phyloP scores from a whole-genome alignment of 768 basidiomycete species.

The Russula earlei region DNA sequence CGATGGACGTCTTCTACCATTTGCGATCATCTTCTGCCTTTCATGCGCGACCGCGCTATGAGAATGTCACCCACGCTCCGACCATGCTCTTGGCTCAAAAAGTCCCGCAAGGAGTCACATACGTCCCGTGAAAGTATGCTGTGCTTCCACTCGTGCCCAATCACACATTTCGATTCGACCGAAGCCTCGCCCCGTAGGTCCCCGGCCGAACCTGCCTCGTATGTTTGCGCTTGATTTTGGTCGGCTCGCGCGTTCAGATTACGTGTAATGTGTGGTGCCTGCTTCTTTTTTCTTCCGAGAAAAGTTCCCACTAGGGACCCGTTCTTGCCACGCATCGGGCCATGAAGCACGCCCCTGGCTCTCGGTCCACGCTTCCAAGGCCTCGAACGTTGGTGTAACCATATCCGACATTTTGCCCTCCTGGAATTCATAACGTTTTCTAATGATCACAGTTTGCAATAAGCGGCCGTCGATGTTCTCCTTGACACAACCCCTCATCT shows the following conservation, averaged over 20 bases:
- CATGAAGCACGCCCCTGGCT: slow-evolving; percentile 12
- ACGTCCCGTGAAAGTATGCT: not conserved
- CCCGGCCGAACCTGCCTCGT: not conserved
- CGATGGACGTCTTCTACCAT: not conserved
- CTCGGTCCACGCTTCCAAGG: slow-evolving; percentile 17
- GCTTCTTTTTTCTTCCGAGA: slow-evolving; percentile 5
- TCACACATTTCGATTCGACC: not conserved
- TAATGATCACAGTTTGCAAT: slow-evolving; percentile 15
- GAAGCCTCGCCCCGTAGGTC: not conserved
- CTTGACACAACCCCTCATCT: slow-evolving; percentile 5
- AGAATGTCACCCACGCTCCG: not conserved
- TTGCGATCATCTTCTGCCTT: not conserved
- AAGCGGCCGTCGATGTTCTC: not conserved
- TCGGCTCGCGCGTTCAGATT: slow-evolving; percentile 6
- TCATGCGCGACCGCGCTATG: not conserved
- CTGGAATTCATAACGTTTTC: slow-evolving; percentile 12
- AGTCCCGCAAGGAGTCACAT: not conserved
- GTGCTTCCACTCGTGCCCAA: slow-evolving; percentile 4
- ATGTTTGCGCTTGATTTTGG: not conserved
- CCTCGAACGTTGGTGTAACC: slow-evolving; percentile 16
- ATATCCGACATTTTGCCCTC: slow-evolving; percentile 18
- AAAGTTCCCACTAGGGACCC: slow-evolving; percentile 6
- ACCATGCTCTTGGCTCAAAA: not conserved
- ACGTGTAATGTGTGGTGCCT: slow-evolving; percentile 10
- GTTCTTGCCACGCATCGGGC: slow-evolving; percentile 6